Conservation (phyloP, 163 green algal genomes). For the Scenedesmus sp. region DNA sequence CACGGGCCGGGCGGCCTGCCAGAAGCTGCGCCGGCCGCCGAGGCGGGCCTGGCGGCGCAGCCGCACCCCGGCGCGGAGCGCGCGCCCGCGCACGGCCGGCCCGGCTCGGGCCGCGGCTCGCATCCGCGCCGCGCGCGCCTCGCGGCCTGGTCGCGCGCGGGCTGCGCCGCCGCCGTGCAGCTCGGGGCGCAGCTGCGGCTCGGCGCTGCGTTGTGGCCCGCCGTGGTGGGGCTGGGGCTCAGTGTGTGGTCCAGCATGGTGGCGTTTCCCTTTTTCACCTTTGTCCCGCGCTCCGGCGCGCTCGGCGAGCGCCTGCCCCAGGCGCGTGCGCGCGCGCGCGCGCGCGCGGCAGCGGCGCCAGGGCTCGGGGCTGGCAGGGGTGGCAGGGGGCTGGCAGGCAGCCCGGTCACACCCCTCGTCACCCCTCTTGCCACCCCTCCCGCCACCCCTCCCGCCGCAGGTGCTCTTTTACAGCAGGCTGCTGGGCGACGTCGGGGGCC, state of each 20-base stretch:
- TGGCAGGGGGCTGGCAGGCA: no score
- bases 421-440: no score
- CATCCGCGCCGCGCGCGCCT: no score
- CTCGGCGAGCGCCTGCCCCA: slow-evolving; percentile 69
- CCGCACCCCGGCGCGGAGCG: no score
- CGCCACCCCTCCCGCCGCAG: slow-evolving; percentile 53
- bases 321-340: no score
- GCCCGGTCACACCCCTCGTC: no score
- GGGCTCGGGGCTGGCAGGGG: no score
- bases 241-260: slow-evolving; percentile 65
- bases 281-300: slow-evolving; percentile 64
- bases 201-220: slow-evolving; percentile 39
- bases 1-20: not conserved
- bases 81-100: no score
- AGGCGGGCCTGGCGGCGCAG: no score
- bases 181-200: slow-evolving; percentile 19
- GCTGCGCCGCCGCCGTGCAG: not conserved
- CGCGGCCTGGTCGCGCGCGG: not conserved
- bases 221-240: slow-evolving; percentile 37
- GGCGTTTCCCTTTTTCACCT: slow-evolving; percentile 83
- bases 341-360: no score
- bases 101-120: no score
- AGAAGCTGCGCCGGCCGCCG: slow-evolving; percentile 5
- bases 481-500: slow-evolving; percentile 74
- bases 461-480: slow-evolving; percentile 82